Conservation (phyloP, 2,329 filamentous ascomycete genomes). For the Colletotrichum sp. region DNA sequence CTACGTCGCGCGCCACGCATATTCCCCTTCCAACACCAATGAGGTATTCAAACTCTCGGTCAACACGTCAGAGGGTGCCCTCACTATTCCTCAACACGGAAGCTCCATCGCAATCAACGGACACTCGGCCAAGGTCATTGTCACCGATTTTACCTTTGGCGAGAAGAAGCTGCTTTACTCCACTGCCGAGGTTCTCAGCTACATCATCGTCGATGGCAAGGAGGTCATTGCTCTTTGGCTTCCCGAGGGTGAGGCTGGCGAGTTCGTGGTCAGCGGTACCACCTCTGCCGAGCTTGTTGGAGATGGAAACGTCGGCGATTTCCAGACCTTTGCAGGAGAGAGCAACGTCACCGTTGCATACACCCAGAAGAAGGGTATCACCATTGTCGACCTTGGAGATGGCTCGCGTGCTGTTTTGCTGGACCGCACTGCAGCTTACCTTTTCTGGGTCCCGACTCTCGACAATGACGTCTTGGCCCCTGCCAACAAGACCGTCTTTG, state of each 20-base stretch:
- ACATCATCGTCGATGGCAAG: constrained; percentile 50
- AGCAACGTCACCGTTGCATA: constrained; percentile 50
- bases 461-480: constrained; percentile 50
- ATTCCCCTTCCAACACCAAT: constrained; percentile 54
- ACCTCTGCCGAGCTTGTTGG: constrained; percentile 32
- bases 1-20: constrained; percentile 61
- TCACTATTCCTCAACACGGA: constrained; percentile 58
- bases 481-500: constrained; percentile 51
- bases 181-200: constrained; percentile 60
- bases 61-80: constrained; percentile 57
- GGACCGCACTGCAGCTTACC: constrained; percentile 58
- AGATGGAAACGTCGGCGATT: constrained; percentile 42
- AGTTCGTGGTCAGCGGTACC: constrained; percentile 53
- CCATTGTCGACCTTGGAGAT: constrained; percentile 50
- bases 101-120: constrained; percentile 59
- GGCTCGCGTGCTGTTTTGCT: constrained; percentile 56
- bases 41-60: constrained; percentile 61
- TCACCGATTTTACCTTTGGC: constrained; percentile 64
- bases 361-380: constrained; percentile 52
- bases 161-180: constrained; percentile 57
- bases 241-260: constrained; percentile 57
- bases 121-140: constrained; percentile 66
- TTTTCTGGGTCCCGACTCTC: constrained; percentile 60
- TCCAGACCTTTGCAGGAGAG: constrained; percentile 44
- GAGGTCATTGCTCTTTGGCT: constrained; percentile 58